A percentile compares a stretch with the other conserved stretches of the same genome.
phyloP scores from a whole-genome alignment of 768 basidiomycete species.

The Lactarius akahatsu region DNA sequence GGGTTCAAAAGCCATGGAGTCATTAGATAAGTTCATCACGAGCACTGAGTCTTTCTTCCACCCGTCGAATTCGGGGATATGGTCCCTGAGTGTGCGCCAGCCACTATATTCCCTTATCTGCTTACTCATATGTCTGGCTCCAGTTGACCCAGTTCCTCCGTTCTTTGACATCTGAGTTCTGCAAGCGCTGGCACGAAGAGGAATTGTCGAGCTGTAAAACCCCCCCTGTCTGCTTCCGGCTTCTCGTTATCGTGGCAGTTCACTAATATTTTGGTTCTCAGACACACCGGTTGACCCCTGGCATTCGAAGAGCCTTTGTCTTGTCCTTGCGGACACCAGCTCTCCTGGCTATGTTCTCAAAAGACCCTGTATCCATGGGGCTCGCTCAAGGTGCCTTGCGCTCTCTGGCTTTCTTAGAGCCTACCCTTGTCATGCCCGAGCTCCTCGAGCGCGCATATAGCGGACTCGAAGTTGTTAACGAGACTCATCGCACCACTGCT shows the following conservation, averaged over 20 bases:
- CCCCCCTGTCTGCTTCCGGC: conserved; percentile 52
- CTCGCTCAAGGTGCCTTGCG: conserved; percentile 80
- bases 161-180: conserved; percentile 71
- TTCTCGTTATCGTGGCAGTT: conserved; percentile 6
- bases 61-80: conserved; percentile 86
- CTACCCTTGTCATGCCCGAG: conserved; percentile 84
- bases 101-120: conserved; percentile 5
- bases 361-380: conserved; percentile 76
- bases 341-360: conserved; percentile 87
- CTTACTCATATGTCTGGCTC: conserved; percentile 21
- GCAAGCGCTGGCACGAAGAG: conserved; percentile 78
- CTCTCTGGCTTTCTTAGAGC: conserved; percentile 75
- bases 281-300: conserved; percentile 75
- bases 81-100: conserved; percentile 60
- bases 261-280: conserved; percentile 32
- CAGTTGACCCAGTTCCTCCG: conserved; percentile 73
- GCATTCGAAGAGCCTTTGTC: conserved; percentile 82
- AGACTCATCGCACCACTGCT: conserved; percentile 93
- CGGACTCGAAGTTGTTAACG: conserved; percentile 90
- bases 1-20: conserved; percentile 86
- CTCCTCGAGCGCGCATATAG: conserved; percentile 88
- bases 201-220: conserved; percentile 74
- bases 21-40: conserved; percentile 82
- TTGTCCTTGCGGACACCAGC: conserved; percentile 79
- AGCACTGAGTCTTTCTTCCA: conserved; percentile 96